Conservation (phyloP, 1,284 basidiomycete species). For the Ustilago shanxiensis region DNA sequence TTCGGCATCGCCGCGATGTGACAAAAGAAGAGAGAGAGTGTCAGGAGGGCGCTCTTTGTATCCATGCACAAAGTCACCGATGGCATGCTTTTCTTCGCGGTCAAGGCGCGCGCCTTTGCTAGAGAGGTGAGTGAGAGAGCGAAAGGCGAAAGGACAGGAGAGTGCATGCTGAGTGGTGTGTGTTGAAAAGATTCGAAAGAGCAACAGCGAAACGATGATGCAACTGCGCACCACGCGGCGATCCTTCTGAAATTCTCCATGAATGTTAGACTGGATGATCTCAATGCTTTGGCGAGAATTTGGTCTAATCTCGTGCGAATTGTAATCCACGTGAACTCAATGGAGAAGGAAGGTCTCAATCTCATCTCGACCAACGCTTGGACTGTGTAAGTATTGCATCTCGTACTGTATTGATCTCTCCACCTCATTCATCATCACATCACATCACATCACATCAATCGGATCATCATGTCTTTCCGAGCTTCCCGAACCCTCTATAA, state of each 20-base stretch:
- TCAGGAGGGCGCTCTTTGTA: neutral
- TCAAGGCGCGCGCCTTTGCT: neutral
- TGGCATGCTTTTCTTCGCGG: too few species aligned
- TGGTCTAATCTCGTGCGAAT: neutral
- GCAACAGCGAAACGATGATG: neutral
- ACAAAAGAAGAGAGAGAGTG: neutral
- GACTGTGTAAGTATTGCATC: too few species aligned
- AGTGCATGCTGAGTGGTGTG: neutral
- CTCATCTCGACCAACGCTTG: slow-evolving; percentile 2
- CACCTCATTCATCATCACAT: neutral
- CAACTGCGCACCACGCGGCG: slow-evolving; percentile 1
- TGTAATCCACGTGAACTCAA: neutral
- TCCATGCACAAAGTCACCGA: neutral
- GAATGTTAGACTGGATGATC: neutral
- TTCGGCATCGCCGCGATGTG: too few species aligned
- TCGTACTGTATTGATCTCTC: too few species aligned
- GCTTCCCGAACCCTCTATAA: slow-evolving; percentile 53
- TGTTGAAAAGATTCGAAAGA: neutral
- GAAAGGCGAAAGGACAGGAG: neutral
- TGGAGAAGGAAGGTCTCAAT: neutral
- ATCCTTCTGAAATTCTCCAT: neutral
- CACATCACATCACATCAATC: neutral
- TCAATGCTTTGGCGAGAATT: neutral
- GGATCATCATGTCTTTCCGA: slow-evolving; percentile 47
- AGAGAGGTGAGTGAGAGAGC: neutral